These are phyloP conservation scores for Ailanthus altissimus DNA, from an alignment of 345 rosid genomes.

Conservation along the genomic window DNA sequence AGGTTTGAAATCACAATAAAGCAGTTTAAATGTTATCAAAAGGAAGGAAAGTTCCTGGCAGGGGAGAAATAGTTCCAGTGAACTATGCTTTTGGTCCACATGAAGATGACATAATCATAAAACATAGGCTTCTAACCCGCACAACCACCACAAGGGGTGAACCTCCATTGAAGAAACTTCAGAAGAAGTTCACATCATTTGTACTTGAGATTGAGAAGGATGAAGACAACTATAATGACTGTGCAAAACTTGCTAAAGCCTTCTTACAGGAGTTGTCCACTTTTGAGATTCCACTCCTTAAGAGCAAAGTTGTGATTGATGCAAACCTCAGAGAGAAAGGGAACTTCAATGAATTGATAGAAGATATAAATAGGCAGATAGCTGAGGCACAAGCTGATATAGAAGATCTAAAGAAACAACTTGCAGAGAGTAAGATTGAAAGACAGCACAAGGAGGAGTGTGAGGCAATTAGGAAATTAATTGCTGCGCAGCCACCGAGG, in stretches of 20 bases:
- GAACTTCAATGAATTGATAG: constrained; percentile 76
- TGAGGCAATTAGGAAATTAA: constrained; percentile 79
- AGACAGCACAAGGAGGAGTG: constrained; percentile 98
- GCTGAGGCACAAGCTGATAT: constrained; percentile 69
- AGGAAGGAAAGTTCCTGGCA: constrained; percentile 70
- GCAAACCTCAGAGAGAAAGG: constrained; percentile 83
- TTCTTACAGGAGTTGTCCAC: constrained; percentile 85
- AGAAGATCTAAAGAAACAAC: constrained; percentile 83
- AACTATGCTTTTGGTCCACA: constrained; percentile 83
- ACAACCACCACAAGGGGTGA: constrained; percentile 97
- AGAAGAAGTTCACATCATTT: constrained; percentile 89
- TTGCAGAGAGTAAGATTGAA: constrained; percentile 88
- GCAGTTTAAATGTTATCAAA: constrained; percentile 58
- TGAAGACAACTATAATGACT: constrained; percentile 61
- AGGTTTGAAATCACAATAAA: constrained; percentile 27
- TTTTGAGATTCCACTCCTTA: constrained; percentile 89
- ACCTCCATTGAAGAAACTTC: constrained; percentile 93
- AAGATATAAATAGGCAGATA: constrained; percentile 76
- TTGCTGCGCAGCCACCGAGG: constrained; percentile 83
- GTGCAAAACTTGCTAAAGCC: constrained; percentile 68
- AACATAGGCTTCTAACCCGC: constrained; percentile 84
- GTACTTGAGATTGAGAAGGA: constrained; percentile 77
- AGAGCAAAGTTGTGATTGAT: constrained; percentile 80
- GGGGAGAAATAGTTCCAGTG: constrained; percentile 66
- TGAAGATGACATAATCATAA: constrained; percentile 85